Evolutionary conservation across 768 basidiomycete genomes (phyloP).

Genomic region (Amanita subjunquillea): DNA sequence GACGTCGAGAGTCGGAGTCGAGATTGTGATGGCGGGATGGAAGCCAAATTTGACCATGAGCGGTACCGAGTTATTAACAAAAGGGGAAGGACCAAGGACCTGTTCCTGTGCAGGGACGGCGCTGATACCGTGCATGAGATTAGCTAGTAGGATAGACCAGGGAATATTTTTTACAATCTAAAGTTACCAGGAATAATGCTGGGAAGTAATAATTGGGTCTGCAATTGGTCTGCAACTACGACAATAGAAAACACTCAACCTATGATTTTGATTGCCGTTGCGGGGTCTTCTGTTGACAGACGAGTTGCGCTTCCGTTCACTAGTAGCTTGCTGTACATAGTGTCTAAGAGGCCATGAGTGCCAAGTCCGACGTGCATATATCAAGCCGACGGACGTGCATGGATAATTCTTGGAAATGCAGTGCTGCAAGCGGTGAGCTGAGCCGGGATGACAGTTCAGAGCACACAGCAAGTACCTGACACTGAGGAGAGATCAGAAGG

Average conservation of each 20-base stretch:
- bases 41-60: constrained; percentile 39
- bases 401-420: constrained; percentile 83
- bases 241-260: constrained; percentile 18
- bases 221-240: not conserved
- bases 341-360: constrained; percentile 34
- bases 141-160: constrained; percentile 8
- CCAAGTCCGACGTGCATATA: constrained; percentile 6
- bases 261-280: constrained; percentile 35
- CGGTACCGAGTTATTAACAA: constrained; percentile 17
- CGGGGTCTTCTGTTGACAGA: constrained; percentile 54
- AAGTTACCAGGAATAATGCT: constrained; percentile 9
- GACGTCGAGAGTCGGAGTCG: constrained; percentile 56
- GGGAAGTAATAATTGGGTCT: not conserved
- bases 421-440: constrained; percentile 37
- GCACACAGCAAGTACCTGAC: constrained; percentile 40
- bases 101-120: constrained; percentile 20
- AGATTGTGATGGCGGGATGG: constrained; percentile 40
- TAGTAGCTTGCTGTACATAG: constrained; percentile 75
- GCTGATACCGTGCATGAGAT: constrained; percentile 16
- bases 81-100: constrained; percentile 12
- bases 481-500: constrained; percentile 26
- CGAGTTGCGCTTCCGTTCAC: constrained; percentile 67
- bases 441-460: constrained; percentile 7
- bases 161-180: constrained; percentile 19
- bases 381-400: constrained; percentile 63